Base-by-base conservation (phyloP, 768 basidiomycete genomes). In the Boletus patriciae region DNA sequence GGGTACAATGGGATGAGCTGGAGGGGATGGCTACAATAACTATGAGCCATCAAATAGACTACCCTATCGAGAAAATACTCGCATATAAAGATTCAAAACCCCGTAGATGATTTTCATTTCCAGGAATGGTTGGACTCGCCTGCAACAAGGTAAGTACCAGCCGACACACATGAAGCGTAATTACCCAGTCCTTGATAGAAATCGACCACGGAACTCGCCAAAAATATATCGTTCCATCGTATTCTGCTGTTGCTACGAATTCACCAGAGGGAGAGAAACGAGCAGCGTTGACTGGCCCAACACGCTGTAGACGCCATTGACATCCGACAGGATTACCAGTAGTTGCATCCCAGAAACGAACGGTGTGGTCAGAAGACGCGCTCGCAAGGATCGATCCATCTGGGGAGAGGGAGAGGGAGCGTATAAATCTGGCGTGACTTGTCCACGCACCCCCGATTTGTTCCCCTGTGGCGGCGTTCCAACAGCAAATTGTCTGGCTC, bases 341-440 rank as follows among this genome's bases (percentile, higher is more conserved):
- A 1, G 42, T 10, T 11, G 46, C 2, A 7, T 56, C 15, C 62
- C 61, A 63, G 38, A 63, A 46, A 18, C 62, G 45, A 31, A 63
- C 10, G 0, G 54, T 43, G 3, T 16, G 0, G 48, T 63, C 61
- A 4, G 0, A 2, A 2, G 62, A 62, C 3, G 42, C 49, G 15
- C 61, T 63, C 2, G 62, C 62, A 15, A 63, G 42, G 23, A 42
- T 54, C 0, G 23, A 25, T 7, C 57, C 62, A 12, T 54, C 46
- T 0, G 50, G 31, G 1, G 56, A 58, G 23, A 55, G 56, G n/a
- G 37, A 27, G 12, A 38, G 48, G 12, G 48, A 50, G 16, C 0
- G 1, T 38, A 50, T 29, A 2, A 6, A 16, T 3, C 12, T 1
- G 12, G 12, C 19, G 18, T 38, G 48, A 13, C 25, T 37, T n/a